Evolutionary conservation across 192 early-diverging fungal species (phyloP), one percentile per base, ranked within the genome.

Genomic region (Coemansia erecta): DNA sequence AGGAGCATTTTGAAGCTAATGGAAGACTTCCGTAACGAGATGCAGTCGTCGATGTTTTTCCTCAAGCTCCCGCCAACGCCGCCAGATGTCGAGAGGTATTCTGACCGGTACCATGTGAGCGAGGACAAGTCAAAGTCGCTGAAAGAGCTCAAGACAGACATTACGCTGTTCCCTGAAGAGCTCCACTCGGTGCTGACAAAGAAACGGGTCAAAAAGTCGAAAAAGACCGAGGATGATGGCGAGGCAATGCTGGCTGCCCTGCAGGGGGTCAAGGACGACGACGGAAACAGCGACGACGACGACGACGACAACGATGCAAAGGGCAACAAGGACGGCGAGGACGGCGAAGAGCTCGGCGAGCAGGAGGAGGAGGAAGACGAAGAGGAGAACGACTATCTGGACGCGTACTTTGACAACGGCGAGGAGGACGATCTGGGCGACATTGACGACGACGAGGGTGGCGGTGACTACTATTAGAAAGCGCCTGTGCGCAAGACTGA

Each of bases 381-480:
- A 18, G 77, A 73, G 22, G 75, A 52, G 22, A 74, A 80, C 45
- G 77, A 80, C 19, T 80, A 80, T 45, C 57, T 74, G 61, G 72
- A 73, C 22, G 53, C 77, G 47, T 80, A 80, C 71, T 80, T 80
- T 69, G 72, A 80, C 18, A 80, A 80, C 22, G 77, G 77, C 21
- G 77, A 80, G 19, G 77, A 63, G 8, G 77, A 80, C 51, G 77
- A 80, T 44, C 39, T 74, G n/a, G 77, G 65, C 50, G 77, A 74
- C 18, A 47, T 63, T 12, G 77, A 80, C 50, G 77, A 80, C 18
- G 77, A 73, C 31, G 77, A 70, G 11, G 75, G 75, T 33, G 76
- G 66, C 2, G 77, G 61, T 35, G 66, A 66, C 42, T 62, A 74
- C 40, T 80, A 67, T 62, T 44, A 53, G 33, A 18, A 9, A 19